Percentiles rank a stretch among this genome's conserved stretches.
Evolutionary conservation across 2,329 filamentous ascomycete species (phyloP).

Genomic region (Talaromyces verruculosus): DNA sequence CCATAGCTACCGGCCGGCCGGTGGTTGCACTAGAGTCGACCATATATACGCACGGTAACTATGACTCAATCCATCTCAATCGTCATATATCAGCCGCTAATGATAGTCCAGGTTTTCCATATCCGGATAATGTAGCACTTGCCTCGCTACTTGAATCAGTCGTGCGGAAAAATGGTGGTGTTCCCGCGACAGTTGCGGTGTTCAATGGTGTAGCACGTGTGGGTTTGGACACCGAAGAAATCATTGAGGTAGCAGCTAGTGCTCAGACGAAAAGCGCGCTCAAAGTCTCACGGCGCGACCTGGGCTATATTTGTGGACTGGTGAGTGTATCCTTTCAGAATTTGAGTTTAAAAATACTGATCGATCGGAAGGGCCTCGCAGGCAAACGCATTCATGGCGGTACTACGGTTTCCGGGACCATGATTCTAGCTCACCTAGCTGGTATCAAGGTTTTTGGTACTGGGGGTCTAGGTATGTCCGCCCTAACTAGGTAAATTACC

Average conservation of each 20-base stretch:
- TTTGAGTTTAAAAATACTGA: slow-evolving; percentile 11
- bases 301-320: slow-evolving; percentile 77
- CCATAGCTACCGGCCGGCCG: slow-evolving; percentile 70
- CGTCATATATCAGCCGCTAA: neutral
- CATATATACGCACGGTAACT: slow-evolving; percentile 87
- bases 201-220: slow-evolving; percentile 79
- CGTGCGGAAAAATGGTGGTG: slow-evolving; percentile 74
- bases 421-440: slow-evolving; percentile 80
- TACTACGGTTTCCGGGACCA: slow-evolving; percentile 90
- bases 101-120: slow-evolving; percentile 59
- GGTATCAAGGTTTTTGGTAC: slow-evolving; percentile 94
- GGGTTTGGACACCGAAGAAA: slow-evolving; percentile 70
- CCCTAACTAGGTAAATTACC: neutral
- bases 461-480: slow-evolving; percentile 67
- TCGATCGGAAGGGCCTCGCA: slow-evolving; percentile 54
- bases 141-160: slow-evolving; percentile 78
- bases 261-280: slow-evolving; percentile 66
- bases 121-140: slow-evolving; percentile 71
- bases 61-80: neutral
- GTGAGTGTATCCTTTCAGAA: slow-evolving; percentile 42
- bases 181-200: slow-evolving; percentile 89
- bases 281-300: slow-evolving; percentile 85
- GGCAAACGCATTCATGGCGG: slow-evolving; percentile 77
- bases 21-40: slow-evolving; percentile 93
- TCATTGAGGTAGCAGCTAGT: slow-evolving; percentile 65